These are phyloP conservation scores for Kuraishia borneana DNA, from an alignment of 805 yeast genomes.

Conservation along the genomic window DNA sequence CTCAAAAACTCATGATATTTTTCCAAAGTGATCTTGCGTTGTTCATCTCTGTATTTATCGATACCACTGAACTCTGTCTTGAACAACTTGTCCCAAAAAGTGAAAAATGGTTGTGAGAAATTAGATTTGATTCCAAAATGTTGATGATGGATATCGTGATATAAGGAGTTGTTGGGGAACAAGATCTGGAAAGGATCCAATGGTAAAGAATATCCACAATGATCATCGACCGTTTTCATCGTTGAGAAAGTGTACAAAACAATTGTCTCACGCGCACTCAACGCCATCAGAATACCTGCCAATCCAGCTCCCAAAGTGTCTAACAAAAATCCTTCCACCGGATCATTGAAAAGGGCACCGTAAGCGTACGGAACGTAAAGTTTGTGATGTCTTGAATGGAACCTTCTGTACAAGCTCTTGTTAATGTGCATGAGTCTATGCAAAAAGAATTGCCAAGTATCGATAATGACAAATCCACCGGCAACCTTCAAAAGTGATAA, in stretches of 20 bases:
- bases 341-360: slow-evolving; percentile 93
- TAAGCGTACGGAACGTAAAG: slow-evolving; percentile 93
- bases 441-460: slow-evolving; percentile 90
- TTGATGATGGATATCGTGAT: slow-evolving; percentile 97
- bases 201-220: slow-evolving; percentile 95
- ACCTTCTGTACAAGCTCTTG: slow-evolving; percentile 60
- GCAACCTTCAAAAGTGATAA: slow-evolving; percentile 45
- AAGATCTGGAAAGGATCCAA: slow-evolving; percentile 80
- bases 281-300: slow-evolving; percentile 49
- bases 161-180: slow-evolving; percentile 92
- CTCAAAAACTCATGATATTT: slow-evolving; percentile 50
- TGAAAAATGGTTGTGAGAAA: slow-evolving; percentile 93
- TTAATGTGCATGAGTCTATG: slow-evolving; percentile 85
- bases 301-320: slow-evolving; percentile 91
- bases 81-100: slow-evolving; percentile 75
- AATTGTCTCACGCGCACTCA: slow-evolving; percentile 70
- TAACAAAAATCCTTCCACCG: slow-evolving; percentile 84
- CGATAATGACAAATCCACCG: slow-evolving; percentile 65
- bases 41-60: slow-evolving; percentile 53
- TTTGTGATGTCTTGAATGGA: slow-evolving; percentile 92
- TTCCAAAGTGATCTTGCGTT: slow-evolving; percentile 54
- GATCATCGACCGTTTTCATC: slow-evolving; percentile 94
- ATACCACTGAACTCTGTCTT: slow-evolving; percentile 63
- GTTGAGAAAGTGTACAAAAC: slow-evolving; percentile 80
- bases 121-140: slow-evolving; percentile 88